Conservation (phyloP, 2,329 filamentous ascomycete genomes). For the Dothideomycetes sp. region DNA sequence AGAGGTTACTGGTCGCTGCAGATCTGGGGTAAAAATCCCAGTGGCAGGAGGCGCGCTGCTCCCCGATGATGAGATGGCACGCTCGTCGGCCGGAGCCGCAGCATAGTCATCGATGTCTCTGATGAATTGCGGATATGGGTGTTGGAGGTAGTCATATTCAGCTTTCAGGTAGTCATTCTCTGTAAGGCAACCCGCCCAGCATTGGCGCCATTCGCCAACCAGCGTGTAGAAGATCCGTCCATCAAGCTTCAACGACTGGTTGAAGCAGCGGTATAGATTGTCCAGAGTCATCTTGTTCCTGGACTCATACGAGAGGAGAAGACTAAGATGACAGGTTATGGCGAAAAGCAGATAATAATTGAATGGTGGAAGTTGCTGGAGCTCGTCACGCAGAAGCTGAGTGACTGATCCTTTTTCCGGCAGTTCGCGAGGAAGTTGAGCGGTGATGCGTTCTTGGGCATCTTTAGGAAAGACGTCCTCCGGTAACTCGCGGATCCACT, state of each 20-base stretch:
- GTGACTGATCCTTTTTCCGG: constrained; percentile 63
- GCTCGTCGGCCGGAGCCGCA: constrained; percentile 34
- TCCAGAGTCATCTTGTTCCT: constrained; percentile 98
- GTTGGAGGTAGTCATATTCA: constrained; percentile 38
- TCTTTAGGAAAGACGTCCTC: constrained; percentile 86
- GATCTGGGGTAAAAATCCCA: constrained; percentile 11
- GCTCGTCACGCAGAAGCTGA: constrained; percentile 76
- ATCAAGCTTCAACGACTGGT: constrained; percentile 94
- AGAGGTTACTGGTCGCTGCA: constrained; percentile 9
- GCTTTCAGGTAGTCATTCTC: constrained; percentile 69
- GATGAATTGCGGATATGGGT: constrained; percentile 20
- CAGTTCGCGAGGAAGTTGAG: constrained; percentile 73
- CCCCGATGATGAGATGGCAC: constrained; percentile 53
- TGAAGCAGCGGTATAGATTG: constrained; percentile 93
- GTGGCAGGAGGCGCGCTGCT: constrained; percentile 43
- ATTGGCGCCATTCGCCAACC: constrained; percentile 89
- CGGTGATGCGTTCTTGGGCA: constrained; percentile 67
- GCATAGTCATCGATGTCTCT: constrained; percentile 5
- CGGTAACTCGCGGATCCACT: constrained; percentile 88
- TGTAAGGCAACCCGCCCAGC: constrained; percentile 92
- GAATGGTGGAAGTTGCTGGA: constrained; percentile 88
- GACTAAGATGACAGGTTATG: constrained; percentile 89
- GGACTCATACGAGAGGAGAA: constrained; percentile 80
- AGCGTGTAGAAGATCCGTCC: constrained; percentile 91
- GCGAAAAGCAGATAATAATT: constrained; percentile 97